Percentiles rank a stretch among this genome's conserved stretches.
Conservation (phyloP, 2,329 filamentous ascomycete species). For the Drechslerella coelobrocha region DNA sequence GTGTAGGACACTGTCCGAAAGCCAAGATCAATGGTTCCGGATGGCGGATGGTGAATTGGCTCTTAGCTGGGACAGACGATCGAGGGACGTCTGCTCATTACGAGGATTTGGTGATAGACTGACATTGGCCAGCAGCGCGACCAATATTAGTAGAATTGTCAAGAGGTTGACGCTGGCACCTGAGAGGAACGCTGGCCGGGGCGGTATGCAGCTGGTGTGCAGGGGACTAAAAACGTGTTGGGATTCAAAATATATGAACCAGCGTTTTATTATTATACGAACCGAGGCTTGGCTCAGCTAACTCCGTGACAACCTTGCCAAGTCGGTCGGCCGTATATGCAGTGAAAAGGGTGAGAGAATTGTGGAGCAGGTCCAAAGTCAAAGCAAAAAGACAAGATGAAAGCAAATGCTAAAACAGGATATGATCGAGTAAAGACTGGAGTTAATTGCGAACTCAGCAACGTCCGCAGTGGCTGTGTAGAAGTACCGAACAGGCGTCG, state of each 20-base stretch:
- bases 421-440: not conserved
- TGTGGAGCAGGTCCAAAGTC: slow-evolving; percentile 11
- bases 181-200: slow-evolving; percentile 5
- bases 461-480: slow-evolving; percentile 19
- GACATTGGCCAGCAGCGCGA: slow-evolving; percentile 37
- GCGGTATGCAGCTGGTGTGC: not conserved
- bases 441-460: slow-evolving; percentile 3
- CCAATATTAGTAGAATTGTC: slow-evolving; percentile 7
- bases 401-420: not conserved
- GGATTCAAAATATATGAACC: not conserved
- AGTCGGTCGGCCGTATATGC: slow-evolving; percentile 32
- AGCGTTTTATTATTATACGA: not conserved
- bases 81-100: slow-evolving; percentile 42
- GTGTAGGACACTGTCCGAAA: slow-evolving; percentile 30
- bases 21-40: slow-evolving; percentile 50
- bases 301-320: slow-evolving; percentile 28
- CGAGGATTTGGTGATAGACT: slow-evolving; percentile 38
- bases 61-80: slow-evolving; percentile 30
- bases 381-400: not conserved
- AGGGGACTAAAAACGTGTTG: slow-evolving; percentile 1
- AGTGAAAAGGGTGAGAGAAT: slow-evolving; percentile 48
- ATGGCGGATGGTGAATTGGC: not conserved
- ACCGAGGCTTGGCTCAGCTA: not conserved
- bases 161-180: slow-evolving; percentile 4
- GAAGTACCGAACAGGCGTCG: not conserved